Percentiles rank a stretch among this genome's conserved stretches.
phyloP scores from a whole-genome alignment of 768 basidiomycete genomes.

The Boletus tomentosulus region DNA sequence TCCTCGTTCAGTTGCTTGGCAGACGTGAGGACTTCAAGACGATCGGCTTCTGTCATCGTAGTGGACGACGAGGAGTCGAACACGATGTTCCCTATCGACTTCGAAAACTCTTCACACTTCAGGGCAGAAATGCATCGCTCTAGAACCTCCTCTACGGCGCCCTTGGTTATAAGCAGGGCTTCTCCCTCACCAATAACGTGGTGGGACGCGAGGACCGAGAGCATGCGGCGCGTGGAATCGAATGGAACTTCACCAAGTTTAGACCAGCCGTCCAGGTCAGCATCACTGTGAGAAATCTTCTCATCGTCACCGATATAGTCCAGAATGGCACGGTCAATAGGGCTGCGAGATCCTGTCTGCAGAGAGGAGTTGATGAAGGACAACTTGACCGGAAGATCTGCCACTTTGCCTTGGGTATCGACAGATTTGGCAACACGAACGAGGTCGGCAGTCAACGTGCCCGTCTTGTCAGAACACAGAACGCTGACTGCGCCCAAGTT shows the following conservation, averaged over 20 bases:
- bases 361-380: conserved; percentile 31
- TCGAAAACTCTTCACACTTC: conserved; percentile 13
- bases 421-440: conserved; percentile 36
- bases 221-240: conserved; percentile 34
- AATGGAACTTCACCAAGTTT: conserved; percentile 35
- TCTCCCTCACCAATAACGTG: conserved; percentile 10
- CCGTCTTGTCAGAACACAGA: conserved; percentile 64
- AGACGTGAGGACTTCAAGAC: conserved; percentile 22
- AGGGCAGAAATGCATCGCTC: conserved; percentile 26
- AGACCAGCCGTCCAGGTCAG: conserved; percentile 18
- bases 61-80: conserved; percentile 18
- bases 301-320: conserved; percentile 21
- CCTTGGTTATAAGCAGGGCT: conserved; percentile 28
- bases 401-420: conserved; percentile 16
- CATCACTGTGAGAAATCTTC: conserved; percentile 7
- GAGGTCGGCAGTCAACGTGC: conserved; percentile 45
- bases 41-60: conserved; percentile 15
- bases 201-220: conserved; percentile 33
- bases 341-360: conserved; percentile 35
- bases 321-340: conserved; percentile 32
- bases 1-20: conserved; percentile 30
- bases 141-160: conserved; percentile 32
- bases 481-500: conserved; percentile 52
- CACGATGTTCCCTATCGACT: conserved; percentile 6
- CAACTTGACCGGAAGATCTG: conserved; percentile 24